phyloP scores from a whole-genome alignment of 73 alveolate species.

The Paramecium sexaurelia region DNA sequence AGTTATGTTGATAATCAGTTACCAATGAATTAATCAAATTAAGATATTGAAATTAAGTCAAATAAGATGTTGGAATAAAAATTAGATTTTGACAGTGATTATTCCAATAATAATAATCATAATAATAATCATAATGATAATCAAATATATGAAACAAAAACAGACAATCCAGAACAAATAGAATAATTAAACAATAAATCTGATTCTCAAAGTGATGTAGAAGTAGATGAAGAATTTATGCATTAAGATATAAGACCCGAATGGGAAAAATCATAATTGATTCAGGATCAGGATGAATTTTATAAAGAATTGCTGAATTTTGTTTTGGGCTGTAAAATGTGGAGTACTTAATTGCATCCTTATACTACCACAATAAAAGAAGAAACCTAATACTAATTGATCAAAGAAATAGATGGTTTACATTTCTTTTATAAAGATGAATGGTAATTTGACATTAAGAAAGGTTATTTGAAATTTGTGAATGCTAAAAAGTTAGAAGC shows the following conservation, averaged over 20 bases:
- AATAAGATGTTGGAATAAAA: not conserved
- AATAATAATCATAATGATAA: not conserved
- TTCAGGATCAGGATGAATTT: not conserved
- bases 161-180: not conserved
- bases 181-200: not conserved
- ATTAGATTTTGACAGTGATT: not conserved
- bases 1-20: not conserved
- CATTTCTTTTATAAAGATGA: constrained; percentile 48
- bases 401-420: not conserved
- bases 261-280: not conserved
- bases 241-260: not conserved
- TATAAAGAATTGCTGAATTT: not conserved
- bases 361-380: not conserved
- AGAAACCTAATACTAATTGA: not conserved
- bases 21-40: not conserved
- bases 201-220: not conserved
- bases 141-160: not conserved
- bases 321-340: not conserved
- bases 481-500: constrained; percentile 41
- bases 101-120: not conserved
- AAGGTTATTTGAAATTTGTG: constrained; percentile 29
- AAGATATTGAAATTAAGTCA: not conserved
- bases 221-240: not conserved
- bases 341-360: not conserved
- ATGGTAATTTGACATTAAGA: constrained; percentile 8